Evolutionary conservation across 352 stramenopile genomes (phyloP).

Genomic region (Phytophthora ramorum): DNA sequence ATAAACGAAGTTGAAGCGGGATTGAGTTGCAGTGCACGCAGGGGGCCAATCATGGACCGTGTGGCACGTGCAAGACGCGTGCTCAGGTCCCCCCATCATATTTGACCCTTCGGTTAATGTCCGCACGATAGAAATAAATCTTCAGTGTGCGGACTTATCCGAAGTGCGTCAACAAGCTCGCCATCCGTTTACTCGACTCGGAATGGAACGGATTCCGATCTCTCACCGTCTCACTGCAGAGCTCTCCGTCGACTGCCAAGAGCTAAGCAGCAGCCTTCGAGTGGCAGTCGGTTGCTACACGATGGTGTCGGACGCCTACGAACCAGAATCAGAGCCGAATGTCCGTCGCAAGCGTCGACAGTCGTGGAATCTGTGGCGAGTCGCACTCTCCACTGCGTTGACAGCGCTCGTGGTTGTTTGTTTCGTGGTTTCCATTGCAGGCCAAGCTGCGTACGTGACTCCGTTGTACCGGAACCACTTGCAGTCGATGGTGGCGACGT

Average conservation of each 20-base stretch:
- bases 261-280: background rate
- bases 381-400: background rate
- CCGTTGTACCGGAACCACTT: constrained; percentile 31
- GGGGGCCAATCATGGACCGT: constrained; percentile 18
- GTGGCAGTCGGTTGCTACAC: constrained; percentile 7
- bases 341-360: background rate
- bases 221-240: constrained; percentile 11
- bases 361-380: constrained; percentile 3
- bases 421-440: constrained; percentile 30
- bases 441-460: constrained; percentile 30
- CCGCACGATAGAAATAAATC: background rate
- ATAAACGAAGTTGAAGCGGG: background rate
- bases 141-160: background rate
- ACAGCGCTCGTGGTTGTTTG: constrained; percentile 5
- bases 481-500: constrained; percentile 13
- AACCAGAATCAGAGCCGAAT: constrained; percentile 10
- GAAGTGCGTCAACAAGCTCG: constrained; percentile 1
- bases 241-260: background rate
- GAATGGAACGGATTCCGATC: background rate
- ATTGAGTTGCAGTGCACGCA: constrained; percentile 20
- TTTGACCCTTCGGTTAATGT: background rate
- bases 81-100: constrained; percentile 3
- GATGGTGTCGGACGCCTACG: constrained; percentile 3
- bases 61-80: constrained; percentile 15
- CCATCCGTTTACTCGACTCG: constrained; percentile 9